Percentiles rank a stretch among this genome's conserved stretches.
Conservation (phyloP, 2,329 filamentous ascomycete genomes). For the Diaporthe aspalathi region DNA sequence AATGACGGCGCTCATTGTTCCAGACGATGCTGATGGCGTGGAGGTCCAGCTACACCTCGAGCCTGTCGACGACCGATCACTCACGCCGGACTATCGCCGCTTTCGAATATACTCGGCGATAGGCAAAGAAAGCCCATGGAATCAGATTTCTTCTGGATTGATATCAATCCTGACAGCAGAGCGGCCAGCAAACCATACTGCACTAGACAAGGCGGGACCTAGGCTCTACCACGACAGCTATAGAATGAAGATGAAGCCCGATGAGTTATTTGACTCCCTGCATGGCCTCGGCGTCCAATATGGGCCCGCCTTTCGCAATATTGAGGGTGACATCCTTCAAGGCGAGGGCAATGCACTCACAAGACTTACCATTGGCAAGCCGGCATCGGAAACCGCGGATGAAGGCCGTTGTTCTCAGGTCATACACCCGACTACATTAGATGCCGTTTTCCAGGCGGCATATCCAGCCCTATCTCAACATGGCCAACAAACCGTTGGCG, state of each 20-base stretch:
- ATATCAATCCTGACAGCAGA: background rate
- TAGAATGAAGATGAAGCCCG: constrained; percentile 35
- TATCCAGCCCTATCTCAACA: constrained; percentile 36
- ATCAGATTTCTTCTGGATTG: constrained; percentile 2
- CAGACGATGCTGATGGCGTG: background rate
- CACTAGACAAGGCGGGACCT: background rate
- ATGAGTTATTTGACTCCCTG: constrained; percentile 40
- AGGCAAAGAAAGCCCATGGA: background rate
- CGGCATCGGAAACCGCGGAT: background rate
- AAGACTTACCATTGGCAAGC: background rate
- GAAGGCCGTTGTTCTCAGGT: constrained; percentile 18
- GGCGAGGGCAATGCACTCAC: constrained; percentile 7
- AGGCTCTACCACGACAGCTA: constrained; percentile 39
- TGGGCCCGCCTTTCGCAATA: constrained; percentile 43
- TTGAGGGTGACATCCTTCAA: constrained; percentile 16
- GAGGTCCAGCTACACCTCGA: background rate
- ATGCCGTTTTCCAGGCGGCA: constrained; percentile 40
- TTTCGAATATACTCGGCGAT: background rate
- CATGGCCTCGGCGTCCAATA: constrained; percentile 39
- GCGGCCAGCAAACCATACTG: constrained; percentile 48
- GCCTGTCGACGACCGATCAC: background rate
- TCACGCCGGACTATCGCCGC: background rate
- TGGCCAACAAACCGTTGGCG: background rate
- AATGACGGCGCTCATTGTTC: background rate
- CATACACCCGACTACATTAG: constrained; percentile 44